Percentiles rank a stretch among this genome's conserved stretches.
Conservation (phyloP, 257 asterid genomes). For the Marsdenia floribunda region DNA sequence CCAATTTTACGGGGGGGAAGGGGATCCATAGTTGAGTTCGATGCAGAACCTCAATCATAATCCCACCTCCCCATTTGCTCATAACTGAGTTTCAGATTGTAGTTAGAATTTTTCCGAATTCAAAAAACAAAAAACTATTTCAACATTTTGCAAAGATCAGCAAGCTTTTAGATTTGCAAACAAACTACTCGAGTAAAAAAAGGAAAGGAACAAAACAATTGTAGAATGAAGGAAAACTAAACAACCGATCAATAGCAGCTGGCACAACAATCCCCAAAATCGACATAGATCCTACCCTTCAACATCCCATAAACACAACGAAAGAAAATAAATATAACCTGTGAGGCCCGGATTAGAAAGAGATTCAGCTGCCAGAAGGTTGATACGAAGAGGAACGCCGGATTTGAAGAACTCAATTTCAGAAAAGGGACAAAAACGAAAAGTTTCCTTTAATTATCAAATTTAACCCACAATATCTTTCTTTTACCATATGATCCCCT, state of each 20-base stretch:
- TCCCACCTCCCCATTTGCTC: not conserved
- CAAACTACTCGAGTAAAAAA: not conserved
- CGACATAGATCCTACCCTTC: not conserved
- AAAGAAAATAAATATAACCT: slow-evolving; percentile 1
- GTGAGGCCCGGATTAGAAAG: not conserved
- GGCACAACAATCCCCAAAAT: not conserved
- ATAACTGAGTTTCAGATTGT: not conserved
- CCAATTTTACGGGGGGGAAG: not conserved
- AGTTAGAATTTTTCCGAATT: not conserved
- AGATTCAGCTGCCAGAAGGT: not conserved
- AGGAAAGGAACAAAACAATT: not conserved
- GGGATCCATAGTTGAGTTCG: no score
- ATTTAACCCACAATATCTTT: no score
- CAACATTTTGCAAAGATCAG: slow-evolving; percentile 1
- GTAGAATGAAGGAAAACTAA: not conserved
- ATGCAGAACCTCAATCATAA: no score
- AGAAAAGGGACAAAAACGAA: not conserved
- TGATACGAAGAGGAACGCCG: not conserved
- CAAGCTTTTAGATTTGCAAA: no score
- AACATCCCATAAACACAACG: not conserved
- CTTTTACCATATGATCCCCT: no score
- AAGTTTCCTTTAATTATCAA: no score
- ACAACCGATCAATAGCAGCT: not conserved
- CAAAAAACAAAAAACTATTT: not conserved
- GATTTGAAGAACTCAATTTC: no score